Percentiles rank a stretch among this genome's conserved stretches.
Evolutionary conservation across 768 basidiomycete species (phyloP).

Genomic region (Suillus alpinus): DNA sequence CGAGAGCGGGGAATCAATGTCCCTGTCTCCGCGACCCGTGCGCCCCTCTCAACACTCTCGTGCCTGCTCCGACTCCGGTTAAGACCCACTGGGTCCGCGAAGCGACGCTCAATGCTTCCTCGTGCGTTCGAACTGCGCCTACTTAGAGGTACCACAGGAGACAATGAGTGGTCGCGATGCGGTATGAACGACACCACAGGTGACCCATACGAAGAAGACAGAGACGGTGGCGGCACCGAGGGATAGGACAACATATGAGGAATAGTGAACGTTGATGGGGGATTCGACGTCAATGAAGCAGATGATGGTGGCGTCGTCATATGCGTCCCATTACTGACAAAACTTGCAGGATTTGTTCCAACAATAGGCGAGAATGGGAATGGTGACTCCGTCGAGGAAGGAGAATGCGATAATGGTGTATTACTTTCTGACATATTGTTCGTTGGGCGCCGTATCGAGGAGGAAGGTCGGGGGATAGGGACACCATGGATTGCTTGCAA

Average conservation of each 20-base stretch:
- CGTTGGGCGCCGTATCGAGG: constrained; percentile 57
- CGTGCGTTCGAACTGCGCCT: constrained; percentile 48
- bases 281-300: constrained; percentile 46
- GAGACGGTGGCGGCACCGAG: constrained; percentile 77
- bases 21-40: constrained; percentile 68
- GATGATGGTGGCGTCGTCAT: constrained; percentile 76
- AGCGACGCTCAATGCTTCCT: constrained; percentile 29
- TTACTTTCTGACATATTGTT: constrained; percentile 48
- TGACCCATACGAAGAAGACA: constrained; percentile 77
- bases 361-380: constrained; percentile 64
- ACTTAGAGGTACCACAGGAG: constrained; percentile 53
- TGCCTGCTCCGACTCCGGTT: constrained; percentile 48
- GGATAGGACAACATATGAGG: constrained; percentile 65
- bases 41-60: constrained; percentile 60
- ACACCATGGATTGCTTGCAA: constrained; percentile 50
- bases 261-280: constrained; percentile 27
- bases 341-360: constrained; percentile 53
- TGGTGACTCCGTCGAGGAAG: constrained; percentile 63
- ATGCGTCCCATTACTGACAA: constrained; percentile 57
- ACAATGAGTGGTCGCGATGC: constrained; percentile 46
- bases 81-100: constrained; percentile 22
- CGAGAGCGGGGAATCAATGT: constrained; percentile 49
- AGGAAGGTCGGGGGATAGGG: constrained; percentile 72
- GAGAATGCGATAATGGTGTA: constrained; percentile 64
- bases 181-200: constrained; percentile 49